Base-by-base conservation (phyloP, 345 rosid genomes). In the Mangifera indica region DNA sequence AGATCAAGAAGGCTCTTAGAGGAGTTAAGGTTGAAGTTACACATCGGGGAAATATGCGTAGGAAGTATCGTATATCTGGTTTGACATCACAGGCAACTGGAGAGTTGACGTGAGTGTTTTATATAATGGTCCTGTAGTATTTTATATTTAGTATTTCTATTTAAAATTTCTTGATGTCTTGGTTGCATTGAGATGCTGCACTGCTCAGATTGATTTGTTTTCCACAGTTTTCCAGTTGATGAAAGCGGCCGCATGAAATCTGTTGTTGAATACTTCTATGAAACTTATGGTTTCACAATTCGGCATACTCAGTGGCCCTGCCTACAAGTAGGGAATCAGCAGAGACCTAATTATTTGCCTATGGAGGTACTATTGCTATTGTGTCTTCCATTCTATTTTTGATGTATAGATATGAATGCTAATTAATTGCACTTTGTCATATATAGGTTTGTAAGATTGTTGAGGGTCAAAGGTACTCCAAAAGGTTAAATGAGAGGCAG, bases 381-480 rank as follows among this genome's bases (percentile, higher is more conserved):
- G 53, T 56, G 17, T 52, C 15, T 10, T 66, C 20, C 48, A 42
- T 22, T 46, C 21, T 10, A 1, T 20, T 0, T 63, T 2, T 46
- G n/a, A 40, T 48, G 5, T 63, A 25, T 60, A 21, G 10, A 25
- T 25, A 9, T 60, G 22, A 22, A 13, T 69, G 51, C 56, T 70
- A 56, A 67, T 64, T 20, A 5, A 25, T 48, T 56, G 32, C 48
- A 34, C 29, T 66, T 71, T 20, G 25, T 29, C 46, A 49, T 58
- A 63, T 52, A 45, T 83, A 93, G 99, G 98, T 93, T 11, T 91
- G 98, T 83, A 96, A 93, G 84, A 93, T 96, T 57, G 98, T 93
- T 7, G 97, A 96, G 81, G 99, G 99, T 26, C 98, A 96, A 75
- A 81, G 99, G 81, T 96, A 96, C 74, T 88, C 98, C 0, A 96